These are phyloP conservation scores for Phlebiopsis gigantea DNA, from an alignment of 768 basidiomycete species.

Conservation along the genomic window DNA sequence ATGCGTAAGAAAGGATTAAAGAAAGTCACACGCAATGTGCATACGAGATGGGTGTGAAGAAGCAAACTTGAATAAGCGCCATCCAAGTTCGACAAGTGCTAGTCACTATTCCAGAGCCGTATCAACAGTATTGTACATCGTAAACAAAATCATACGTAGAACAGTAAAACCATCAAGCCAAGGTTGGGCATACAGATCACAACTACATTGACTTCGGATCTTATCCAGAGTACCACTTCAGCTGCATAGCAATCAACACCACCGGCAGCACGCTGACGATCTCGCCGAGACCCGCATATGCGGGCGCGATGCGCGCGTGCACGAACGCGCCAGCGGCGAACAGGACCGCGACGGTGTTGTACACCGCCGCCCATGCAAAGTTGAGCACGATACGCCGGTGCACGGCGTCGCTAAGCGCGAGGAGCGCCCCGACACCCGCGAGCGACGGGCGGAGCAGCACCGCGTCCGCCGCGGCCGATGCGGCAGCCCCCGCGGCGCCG, in stretches of 20 bases:
- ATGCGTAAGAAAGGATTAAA: no score
- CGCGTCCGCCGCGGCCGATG: conserved; percentile 41
- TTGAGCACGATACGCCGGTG: conserved; percentile 30
- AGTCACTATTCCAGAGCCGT: no score
- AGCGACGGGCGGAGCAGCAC: conserved; percentile 34
- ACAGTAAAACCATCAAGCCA: no score
- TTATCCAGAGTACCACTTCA: conserved; percentile 18
- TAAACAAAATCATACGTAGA: no score
- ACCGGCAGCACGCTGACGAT: conserved; percentile 39
- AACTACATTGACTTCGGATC: background rate
- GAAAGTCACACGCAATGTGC: no score
- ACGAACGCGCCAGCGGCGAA: conserved; percentile 47
- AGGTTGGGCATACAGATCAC: background rate
- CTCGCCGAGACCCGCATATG: conserved; percentile 40
- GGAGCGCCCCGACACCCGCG: conserved; percentile 31
- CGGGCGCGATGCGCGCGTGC: conserved; percentile 31
- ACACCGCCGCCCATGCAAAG: conserved; percentile 35
- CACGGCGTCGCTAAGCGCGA: conserved; percentile 32
- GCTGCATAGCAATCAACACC: conserved; percentile 29
- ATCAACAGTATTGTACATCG: no score
- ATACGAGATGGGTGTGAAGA: no score
- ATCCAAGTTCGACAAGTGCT: no score
- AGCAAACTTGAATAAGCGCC: no score
- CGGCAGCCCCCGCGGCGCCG: conserved; percentile 31
- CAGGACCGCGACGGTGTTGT: conserved; percentile 42